Evolutionary conservation across 2,329 filamentous ascomycete genomes (phyloP), one percentile per base, ranked within the genome.

Genomic region (Microcyclospora tardicrescens): DNA sequence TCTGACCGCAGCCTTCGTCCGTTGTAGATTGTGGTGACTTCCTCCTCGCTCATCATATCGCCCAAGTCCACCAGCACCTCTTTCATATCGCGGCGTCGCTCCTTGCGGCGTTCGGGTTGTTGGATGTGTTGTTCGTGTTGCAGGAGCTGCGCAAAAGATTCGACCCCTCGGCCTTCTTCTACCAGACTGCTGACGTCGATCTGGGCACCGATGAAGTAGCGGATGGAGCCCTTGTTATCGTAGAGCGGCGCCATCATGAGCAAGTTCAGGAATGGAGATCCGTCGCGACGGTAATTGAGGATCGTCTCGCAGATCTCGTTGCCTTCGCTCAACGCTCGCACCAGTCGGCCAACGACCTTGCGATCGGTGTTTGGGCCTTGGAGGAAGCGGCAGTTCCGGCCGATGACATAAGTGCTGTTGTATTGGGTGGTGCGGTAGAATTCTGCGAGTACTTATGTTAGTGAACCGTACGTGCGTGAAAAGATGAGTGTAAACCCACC

Each of bases 401-500:
- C 64, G 31, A 67, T 61, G 10, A 61, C 57, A 43, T 64, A 61
- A 30, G 66, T 62, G 19, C 51, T 54, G 14, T 58, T 57, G 42
- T 66, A 67, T 31, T 64, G 60, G 2, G 63, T 61, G 15, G 57
- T 61, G 33, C 58, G 56, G 49, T 64, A 66, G 50, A 67, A 67
- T 38, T 64, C 63, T 59, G 37, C 29, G 27, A 24, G 9, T 28
- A 19, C 29, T 28, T 16, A 36, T 33, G 19, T 33, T 28, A 2
- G 19, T 39, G 11, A 36, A 5, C 33, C 28, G 16, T n/a, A 34
- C n/a, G 14, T 11, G 16, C 16, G 12, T 12, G 10, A 3, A 12
- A 31, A 2, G 10, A 35, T 13, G 15, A 16, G 5, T 2, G 2
- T 16, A 11, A n/a, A 12, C 14, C 34, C 33, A 59, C 56, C 57